These are phyloP conservation scores for Ceratocystis colombiana DNA, from an alignment of 2,329 filamentous ascomycete species.

Conservation along the genomic window DNA sequence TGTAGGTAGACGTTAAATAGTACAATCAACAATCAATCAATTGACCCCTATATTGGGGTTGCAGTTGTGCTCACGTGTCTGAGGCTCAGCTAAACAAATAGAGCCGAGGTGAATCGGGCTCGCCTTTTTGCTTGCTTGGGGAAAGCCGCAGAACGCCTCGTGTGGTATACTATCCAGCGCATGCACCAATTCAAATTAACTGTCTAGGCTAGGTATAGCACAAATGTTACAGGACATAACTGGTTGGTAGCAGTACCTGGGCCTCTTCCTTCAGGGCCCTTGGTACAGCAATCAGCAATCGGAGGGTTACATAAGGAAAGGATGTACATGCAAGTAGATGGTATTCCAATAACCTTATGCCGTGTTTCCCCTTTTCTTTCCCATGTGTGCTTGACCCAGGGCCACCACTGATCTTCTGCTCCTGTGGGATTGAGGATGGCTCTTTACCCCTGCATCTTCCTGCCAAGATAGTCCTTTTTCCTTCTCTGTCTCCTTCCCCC, in stretches of 20 bases:
- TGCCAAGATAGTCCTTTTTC: slow-evolving; percentile 7
- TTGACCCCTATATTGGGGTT: too few species aligned
- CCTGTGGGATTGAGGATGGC: background rate
- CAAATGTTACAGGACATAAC: background rate
- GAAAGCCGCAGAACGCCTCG: background rate
- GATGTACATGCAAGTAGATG: background rate
- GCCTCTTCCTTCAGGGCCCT: background rate
- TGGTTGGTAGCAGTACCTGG: too few species aligned
- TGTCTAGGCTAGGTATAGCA: background rate
- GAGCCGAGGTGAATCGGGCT: background rate
- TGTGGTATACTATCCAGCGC: background rate
- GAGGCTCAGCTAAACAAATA: too few species aligned
- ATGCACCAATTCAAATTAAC: slow-evolving; percentile 2
- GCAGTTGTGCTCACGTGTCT: too few species aligned
- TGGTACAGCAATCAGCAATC: background rate
- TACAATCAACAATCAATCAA: too few species aligned
- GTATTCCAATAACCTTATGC: background rate
- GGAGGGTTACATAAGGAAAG: background rate
- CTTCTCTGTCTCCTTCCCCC: background rate
- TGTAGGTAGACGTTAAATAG: too few species aligned
- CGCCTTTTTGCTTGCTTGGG: background rate
- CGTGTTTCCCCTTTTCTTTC: background rate
- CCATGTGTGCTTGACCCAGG: background rate
- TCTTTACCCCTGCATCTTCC: slow-evolving; percentile 11
- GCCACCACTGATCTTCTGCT: background rate